Evolutionary conservation across 495 filamentous ascomycete species (phyloP), one percentile per base, ranked within the genome.

Genomic region (Clavariopsis aquatica): DNA sequence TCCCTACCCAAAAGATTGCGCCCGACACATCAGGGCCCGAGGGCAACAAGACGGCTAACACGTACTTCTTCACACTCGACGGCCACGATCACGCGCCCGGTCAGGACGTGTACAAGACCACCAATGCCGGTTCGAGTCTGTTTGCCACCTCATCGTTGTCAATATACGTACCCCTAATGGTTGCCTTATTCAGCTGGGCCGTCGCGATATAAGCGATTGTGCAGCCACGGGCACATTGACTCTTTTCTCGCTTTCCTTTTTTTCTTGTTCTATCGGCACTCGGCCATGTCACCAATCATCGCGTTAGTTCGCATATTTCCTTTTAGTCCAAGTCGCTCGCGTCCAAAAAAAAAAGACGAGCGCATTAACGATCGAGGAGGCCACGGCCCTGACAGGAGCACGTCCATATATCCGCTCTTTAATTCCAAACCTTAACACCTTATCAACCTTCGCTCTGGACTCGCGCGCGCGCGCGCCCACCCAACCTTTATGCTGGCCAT

Each of bases 21-120:
- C 78, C 80, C 4, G 69, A 77, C 26, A 34, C 67, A 5, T 57
- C 57, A 2, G 60, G 53, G 5, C 5, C 60, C 8, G 41, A 71
- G 24, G 78, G 74, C 61, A 79, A 70, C 38, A 65, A 52, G 63
- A 71, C 26, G 8, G 78, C 76, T 7, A 71, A 70, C 17, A 79
- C 75, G 0, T 85, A 78, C 69, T 91, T 90, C 74, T 91, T 91
- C 68, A 81, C 77, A 46, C 68, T 81, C 52, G 71, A 80, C 31
- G 36, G 36, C n/a, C 20, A 20, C n/a, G 51, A 57, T 0, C 29
- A 69, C 28, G 27, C 65, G 23, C 61, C 64, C 2, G 51, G 54
- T 5, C 66, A 69, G 27, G 57, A 45, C 0, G 36, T 52, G 3
- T 64, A 38, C 28, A 49, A 36, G 1, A 36, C 31, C 15, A 64